These are phyloP conservation scores for Pseudonectria buxi DNA, from an alignment of 2,329 filamentous ascomycete species.

Conservation along the genomic window DNA sequence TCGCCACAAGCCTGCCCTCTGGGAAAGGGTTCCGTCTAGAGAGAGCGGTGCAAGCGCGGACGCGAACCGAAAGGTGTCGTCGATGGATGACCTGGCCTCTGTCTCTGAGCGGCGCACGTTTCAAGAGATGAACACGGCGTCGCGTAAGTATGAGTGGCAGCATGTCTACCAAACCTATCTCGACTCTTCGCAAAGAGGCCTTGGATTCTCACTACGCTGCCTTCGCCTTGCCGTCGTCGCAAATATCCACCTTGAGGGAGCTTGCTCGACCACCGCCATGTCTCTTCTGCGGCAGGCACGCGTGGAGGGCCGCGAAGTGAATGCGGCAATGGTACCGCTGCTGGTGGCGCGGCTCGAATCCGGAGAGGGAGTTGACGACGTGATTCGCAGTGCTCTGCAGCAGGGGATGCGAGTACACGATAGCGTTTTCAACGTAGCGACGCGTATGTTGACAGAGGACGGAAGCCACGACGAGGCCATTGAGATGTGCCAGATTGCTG, in stretches of 20 bases:
- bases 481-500: constrained; percentile 29
- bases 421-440: constrained; percentile 30
- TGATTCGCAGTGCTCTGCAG: constrained; percentile 22
- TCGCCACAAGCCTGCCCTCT: constrained; percentile 15
- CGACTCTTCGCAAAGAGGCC: constrained; percentile 14
- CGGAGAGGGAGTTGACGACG: constrained; percentile 20
- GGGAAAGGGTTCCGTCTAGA: constrained; percentile 2
- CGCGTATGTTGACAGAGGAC: constrained; percentile 22
- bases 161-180: constrained; percentile 33
- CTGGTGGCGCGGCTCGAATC: constrained; percentile 31
- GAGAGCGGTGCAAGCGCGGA: too few relatives aligned
- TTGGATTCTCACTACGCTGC: constrained; percentile 33
- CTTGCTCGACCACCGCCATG: constrained; percentile 26
- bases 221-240: constrained; percentile 43
- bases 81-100: constrained; percentile 12
- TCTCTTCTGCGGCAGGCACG: constrained; percentile 35
- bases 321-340: constrained; percentile 32
- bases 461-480: constrained; percentile 26
- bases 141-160: constrained; percentile 26
- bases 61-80: background rate
- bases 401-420: constrained; percentile 28
- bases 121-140: constrained; percentile 33
- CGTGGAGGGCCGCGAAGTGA: constrained; percentile 35
- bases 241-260: constrained; percentile 27
- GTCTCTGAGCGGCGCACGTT: constrained; percentile 18